Evolutionary conservation across 768 basidiomycete genomes (phyloP).

Genomic region (Amanita inopinata): DNA sequence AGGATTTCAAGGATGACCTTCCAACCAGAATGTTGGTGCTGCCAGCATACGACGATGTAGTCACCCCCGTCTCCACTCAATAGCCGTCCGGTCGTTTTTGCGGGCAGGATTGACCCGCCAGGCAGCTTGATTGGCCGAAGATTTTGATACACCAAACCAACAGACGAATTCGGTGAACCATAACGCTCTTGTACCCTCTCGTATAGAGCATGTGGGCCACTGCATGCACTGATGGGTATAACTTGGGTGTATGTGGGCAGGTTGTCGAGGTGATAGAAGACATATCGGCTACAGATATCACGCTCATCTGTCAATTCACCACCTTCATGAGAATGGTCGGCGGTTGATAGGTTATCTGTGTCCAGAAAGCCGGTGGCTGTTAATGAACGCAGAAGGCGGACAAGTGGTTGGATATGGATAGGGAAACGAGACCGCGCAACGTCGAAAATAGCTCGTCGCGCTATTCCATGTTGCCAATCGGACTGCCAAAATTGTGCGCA

Average conservation of each 20-base stretch:
- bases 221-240: slow-evolving; percentile 50
- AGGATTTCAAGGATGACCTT: slow-evolving; percentile 74
- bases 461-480: slow-evolving; percentile 58
- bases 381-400: slow-evolving; percentile 68
- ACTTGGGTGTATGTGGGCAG: slow-evolving; percentile 71
- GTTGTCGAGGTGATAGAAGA: slow-evolving; percentile 67
- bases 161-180: slow-evolving; percentile 34
- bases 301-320: slow-evolving; percentile 35
- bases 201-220: slow-evolving; percentile 62
- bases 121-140: slow-evolving; percentile 60
- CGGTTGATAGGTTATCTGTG: slow-evolving; percentile 53
- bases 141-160: slow-evolving; percentile 55
- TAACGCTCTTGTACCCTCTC: slow-evolving; percentile 59
- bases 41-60: slow-evolving; percentile 67
- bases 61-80: slow-evolving; percentile 67
- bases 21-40: slow-evolving; percentile 81
- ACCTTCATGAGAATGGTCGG: slow-evolving; percentile 34
- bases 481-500: slow-evolving; percentile 77
- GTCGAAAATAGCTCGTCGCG: slow-evolving; percentile 76
- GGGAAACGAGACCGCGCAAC: slow-evolving; percentile 79
- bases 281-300: slow-evolving; percentile 53
- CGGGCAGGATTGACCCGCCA: slow-evolving; percentile 63
- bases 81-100: slow-evolving; percentile 56
- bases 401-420: slow-evolving; percentile 58
- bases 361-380: slow-evolving; percentile 70